A percentile compares a stretch with the other conserved stretches of the same genome.
Evolutionary conservation across 2,329 filamentous ascomycete species (phyloP).

Genomic region (Ilyonectria mors-panacis): DNA sequence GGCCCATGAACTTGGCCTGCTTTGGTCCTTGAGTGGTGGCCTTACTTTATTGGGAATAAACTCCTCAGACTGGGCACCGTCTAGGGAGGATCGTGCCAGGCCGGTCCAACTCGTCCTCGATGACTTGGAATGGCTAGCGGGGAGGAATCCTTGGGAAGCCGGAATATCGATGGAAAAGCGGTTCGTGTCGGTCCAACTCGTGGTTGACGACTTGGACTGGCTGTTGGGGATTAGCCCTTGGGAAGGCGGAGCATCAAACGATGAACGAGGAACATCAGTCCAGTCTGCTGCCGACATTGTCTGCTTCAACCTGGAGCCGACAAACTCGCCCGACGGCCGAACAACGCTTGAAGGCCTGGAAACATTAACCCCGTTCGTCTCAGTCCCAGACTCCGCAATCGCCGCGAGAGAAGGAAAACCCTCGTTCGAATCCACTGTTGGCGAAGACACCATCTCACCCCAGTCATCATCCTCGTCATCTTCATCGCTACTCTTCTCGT

Average conservation of each 20-base stretch:
- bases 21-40: slow-evolving; percentile 23
- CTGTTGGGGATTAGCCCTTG: slow-evolving; percentile 22
- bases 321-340: slow-evolving; percentile 27
- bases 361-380: slow-evolving; percentile 12
- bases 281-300: slow-evolving; percentile 11
- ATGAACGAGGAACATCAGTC: slow-evolving; percentile 22
- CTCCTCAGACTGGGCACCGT: slow-evolving; percentile 29
- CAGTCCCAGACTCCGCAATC: slow-evolving; percentile 16
- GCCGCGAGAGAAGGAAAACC: slow-evolving; percentile 39
- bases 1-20: slow-evolving; percentile 36
- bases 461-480: slow-evolving; percentile 69
- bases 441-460: slow-evolving; percentile 70
- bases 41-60: slow-evolving; percentile 27
- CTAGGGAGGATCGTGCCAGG: slow-evolving; percentile 30
- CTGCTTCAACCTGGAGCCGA: slow-evolving; percentile 5
- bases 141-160: slow-evolving; percentile 24
- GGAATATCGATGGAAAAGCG: slow-evolving; percentile 21
- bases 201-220: slow-evolving; percentile 40
- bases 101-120: slow-evolving; percentile 36
- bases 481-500: slow-evolving; percentile 15
- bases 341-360: slow-evolving; percentile 30
- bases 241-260: slow-evolving; percentile 26
- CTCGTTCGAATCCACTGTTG: slow-evolving; percentile 40
- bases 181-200: slow-evolving; percentile 27
- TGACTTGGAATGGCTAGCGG: slow-evolving; percentile 31